phyloP scores from a whole-genome alignment of 1,284 basidiomycete species.

The Moniliophthora roreri region DNA sequence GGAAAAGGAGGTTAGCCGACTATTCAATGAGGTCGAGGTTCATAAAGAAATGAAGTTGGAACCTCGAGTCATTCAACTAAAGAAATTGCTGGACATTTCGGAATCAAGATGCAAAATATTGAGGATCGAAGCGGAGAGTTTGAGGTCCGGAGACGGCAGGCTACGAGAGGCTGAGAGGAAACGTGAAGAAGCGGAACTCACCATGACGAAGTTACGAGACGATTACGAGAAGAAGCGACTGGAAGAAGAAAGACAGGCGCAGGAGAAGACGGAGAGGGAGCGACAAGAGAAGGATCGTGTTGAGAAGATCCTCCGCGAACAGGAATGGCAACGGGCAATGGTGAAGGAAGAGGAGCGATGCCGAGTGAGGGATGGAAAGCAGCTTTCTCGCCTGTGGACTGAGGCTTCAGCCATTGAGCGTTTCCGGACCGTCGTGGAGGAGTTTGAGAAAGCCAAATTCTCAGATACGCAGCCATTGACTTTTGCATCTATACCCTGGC shows the following conservation, averaged over 20 bases:
- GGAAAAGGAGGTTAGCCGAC: neutral
- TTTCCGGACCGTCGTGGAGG: neutral
- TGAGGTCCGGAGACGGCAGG: neutral
- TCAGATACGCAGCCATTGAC: neutral
- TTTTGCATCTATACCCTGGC: neutral
- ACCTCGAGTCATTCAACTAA: neutral
- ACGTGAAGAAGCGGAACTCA: neutral
- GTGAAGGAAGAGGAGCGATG: neutral
- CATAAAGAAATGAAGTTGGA: neutral
- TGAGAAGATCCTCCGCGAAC: neutral
- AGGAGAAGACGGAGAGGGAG: neutral
- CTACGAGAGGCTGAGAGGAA: neutral
- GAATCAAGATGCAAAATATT: slow-evolving; percentile 2
- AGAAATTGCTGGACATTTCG: neutral
- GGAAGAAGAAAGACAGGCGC: too few species aligned
- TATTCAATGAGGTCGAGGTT: neutral
- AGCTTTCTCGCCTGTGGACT: neutral
- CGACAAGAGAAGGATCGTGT: neutral
- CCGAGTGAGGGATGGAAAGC: neutral
- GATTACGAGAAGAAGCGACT: too few species aligned
- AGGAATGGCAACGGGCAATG: neutral
- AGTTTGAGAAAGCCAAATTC: slow-evolving; percentile 4
- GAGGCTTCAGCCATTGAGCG: neutral
- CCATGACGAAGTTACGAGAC: too few species aligned
- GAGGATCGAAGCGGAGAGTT: neutral